Base-by-base conservation (phyloP, 805 yeast species). In the Jamesozyma rosinii region DNA sequence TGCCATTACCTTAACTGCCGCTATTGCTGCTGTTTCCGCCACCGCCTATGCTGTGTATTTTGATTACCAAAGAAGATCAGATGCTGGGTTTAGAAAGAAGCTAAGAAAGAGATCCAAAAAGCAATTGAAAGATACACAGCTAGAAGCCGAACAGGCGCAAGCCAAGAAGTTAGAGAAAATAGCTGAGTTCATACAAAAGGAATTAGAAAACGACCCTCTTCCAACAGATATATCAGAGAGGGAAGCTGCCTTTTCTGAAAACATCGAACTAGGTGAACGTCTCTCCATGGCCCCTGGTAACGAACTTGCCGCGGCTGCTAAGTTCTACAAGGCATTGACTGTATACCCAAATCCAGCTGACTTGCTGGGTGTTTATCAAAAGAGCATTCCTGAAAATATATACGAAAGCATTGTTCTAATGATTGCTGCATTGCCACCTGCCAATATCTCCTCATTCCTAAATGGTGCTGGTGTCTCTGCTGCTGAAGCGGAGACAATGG, bases 271-370 rank as follows among this genome's bases (percentile, higher is more conserved):
- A 39, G 97, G 95, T 63, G 97, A 90, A 66, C 83, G 81, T 63
- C 70, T 84, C 53, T 76, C 86, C 49, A 70, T 75, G 50, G 59
- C 68, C 29, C 79, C 83, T 48, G 82, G 80, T 50, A 74, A 76
- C 52, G 86, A 83, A 63, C 66, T 83, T 50, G 86, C 82, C 47
- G 81, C 97, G 37, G 97, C 98, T 32, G 71, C 89, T 53, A 76
- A 81, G 52, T 92, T 88, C 75, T 92, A 92, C 76, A 84, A 86
- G 66, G 97, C 97, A 13, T 73, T 92, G 60, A 77, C 86, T 35
- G 89, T 88, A 40, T 90, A 89, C 66, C 97, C 98, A 48, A 82
- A 83, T 65, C 99, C 98, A 46, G 81, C 94, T 44, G 96, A 87
- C 57, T 77, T 92, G 55, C 74, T 92, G 61, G 83, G 82, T 41